Base-by-base conservation (phyloP, 208 protist genomes). In the Leishmania mexicana region DNA sequence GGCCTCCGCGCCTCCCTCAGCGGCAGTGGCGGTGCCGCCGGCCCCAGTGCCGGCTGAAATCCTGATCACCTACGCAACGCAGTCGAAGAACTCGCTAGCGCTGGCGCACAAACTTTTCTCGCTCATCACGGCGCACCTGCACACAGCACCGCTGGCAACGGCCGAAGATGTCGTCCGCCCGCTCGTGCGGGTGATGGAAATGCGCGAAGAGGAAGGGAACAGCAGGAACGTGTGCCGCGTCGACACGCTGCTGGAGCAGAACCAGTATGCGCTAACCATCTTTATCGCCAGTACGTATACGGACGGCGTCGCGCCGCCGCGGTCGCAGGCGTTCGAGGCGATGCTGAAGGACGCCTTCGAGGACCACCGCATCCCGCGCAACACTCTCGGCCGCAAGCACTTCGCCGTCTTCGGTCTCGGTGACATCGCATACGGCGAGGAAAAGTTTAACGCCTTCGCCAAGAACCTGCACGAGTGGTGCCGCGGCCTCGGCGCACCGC, bases 381-480 rank as follows among this genome's bases (percentile, higher is more conserved):
- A 96, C 78, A 68, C 81, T 0, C 87, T 98, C 17, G 60, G 78
- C 15, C 31, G 87, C 17, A 93, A 87, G 71, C 89, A 89, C 67
- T 98, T 97, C 78, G 88, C 91, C 35, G 70, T 98, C 13, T 98
- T 99, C 85, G 96, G 96, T 15, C 86, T 98, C 19, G 97, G 97
- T 47, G 94, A 98, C 78, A 83, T 89, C 67, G 89, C 89, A 17
- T 99, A 98, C 83, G 93, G 93, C 53, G 83, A 88, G 13, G 71
- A 75, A 28, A 74, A 91, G 78, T 98, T 96, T 85, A 98, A 96
- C 81, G 65, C 80, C 13, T 96, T 97, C 79, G 93, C 89, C 24
- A 95, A 95, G 80, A 78, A 95, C 62, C 54, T 98, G 67, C 84
- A 96, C 60, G 81, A 87, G 79, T 94, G 87, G 87, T 94, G 96